Base-by-base conservation (phyloP, 2,329 filamentous ascomycete genomes). In the Aspergillus fischeri region DNA sequence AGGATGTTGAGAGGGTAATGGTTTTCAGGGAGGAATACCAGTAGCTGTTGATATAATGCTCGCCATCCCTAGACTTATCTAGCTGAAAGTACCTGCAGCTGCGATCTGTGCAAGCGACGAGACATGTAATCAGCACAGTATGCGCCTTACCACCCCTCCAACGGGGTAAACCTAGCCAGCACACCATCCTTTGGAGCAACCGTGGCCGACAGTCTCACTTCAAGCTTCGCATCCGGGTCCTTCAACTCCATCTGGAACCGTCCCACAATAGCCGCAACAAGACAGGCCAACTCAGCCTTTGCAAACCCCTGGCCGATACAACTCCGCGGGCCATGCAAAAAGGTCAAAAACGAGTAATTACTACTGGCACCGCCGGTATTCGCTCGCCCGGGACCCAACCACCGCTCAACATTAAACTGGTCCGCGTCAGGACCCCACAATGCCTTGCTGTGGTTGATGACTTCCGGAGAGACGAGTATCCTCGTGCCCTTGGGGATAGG, bases 291-390 rank as follows among this genome's bases (percentile, higher is more conserved):
- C 78, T 97, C 93, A 0, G 88, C 85, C 70, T 86, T 88, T 0
- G 92, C 89, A 75, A 96, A 96, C 2, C 80, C 80, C 72, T 87
- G 83, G 0, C 92, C 92, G 64, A 96, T 96, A 70, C 92, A 96
- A 68, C 87, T 89, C 53, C 92, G 79, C 1, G 92, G 91, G 0
- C 92, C 92, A 70, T 96, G 91, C 57, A 96, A 73, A 75, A 96
- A 96, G 0, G 90, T 93, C 74, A 93, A 70, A 66, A 89, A 87
- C 0, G 87, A 83, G 70, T 88, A 96, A 73, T 93, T 94, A 63
- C 82, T 90, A 17, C 81, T 78, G 1, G 90, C 88, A 8, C 89
- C 89, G 6, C 91, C 91, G 45, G 83, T 86, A 55, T 86, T 86
- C 4, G 78, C 78, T 28, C 65, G 67, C 0, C 73, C 76, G 0